Base-by-base conservation (phyloP, 73 alveolate species). In the Uronychia setigera region DNA sequence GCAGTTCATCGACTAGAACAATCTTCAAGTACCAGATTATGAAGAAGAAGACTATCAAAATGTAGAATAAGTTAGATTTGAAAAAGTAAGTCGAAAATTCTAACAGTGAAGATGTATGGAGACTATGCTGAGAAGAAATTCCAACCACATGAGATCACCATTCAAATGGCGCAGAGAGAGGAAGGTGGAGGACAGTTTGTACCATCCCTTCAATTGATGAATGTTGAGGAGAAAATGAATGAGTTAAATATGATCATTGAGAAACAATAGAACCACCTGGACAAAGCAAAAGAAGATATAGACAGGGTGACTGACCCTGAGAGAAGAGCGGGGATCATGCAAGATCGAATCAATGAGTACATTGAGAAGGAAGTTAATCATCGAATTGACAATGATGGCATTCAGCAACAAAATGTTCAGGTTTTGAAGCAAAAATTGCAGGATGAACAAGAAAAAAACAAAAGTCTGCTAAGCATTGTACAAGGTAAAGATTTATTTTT, bases 141-240 rank as follows among this genome's bases (percentile, higher is more conserved):
- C 67, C 67, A 46, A 19, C 67, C 67, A 46, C 67, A 26, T 58
- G 93, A 57, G 77, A 80, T 25, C 60, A 78, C 76, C 77, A 60
- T 35, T 59, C 91, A 32, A 29, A 75, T 60, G 76, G 59, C 29
- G 32, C 75, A 9, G 89, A 89, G 26, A 35, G 80, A 57, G 74
- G n/a, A n/a, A n/a, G 58, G 79, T 60, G 74, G 28, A 9, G 75
- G 78, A 59, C 82, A 77, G 25, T 33, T 46, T 29, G 33, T 60
- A 0, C 77, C 78, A 32, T 96, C 96, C 26, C 28, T 85, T 59
- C 79, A 82, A 27, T 78, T 95, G 81, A 58, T 95, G 79, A 83
- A 93, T 13, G 93, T 96, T 34, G 98, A 95, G 34, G 98, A 95
- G 82, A 95, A 95, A 84, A 89, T 95, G 31, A 94, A 90, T 74